Evolutionary conservation across 2,329 filamentous ascomycete species (phyloP).

Genomic region (Alternaria atra): DNA sequence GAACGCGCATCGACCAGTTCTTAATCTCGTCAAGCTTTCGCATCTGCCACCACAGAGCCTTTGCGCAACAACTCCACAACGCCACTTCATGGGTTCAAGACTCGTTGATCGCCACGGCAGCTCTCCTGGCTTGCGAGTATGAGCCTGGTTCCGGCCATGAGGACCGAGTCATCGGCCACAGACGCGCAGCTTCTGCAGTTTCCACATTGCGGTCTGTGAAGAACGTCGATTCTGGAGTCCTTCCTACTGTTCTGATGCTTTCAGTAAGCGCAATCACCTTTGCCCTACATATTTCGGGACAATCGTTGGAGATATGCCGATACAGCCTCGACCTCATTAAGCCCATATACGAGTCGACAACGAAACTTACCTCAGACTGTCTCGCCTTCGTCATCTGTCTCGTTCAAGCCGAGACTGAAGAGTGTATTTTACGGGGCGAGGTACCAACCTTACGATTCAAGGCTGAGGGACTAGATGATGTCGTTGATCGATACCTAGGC

Average conservation of each 20-base stretch:
- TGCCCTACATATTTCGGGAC: constrained; percentile 10
- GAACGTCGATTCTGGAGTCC: background rate
- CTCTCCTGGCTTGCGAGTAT: constrained; percentile 12
- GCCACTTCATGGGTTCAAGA: constrained; percentile 7
- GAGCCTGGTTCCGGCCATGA: background rate
- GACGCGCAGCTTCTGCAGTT: constrained; percentile 8
- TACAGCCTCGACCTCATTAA: constrained; percentile 10
- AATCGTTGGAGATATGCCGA: constrained; percentile 5
- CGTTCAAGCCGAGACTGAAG: constrained; percentile 5
- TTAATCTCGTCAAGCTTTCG: constrained; percentile 10
- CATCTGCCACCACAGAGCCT: constrained; percentile 11
- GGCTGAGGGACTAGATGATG: background rate
- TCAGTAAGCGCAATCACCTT: constrained; percentile 14
- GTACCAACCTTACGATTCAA: constrained; percentile 10
- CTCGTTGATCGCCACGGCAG: constrained; percentile 12
- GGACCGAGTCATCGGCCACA: constrained; percentile 7
- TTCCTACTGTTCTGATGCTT: constrained; percentile 5
- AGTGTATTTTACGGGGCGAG: constrained; percentile 8
- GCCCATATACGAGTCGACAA: constrained; percentile 1
- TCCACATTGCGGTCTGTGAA: constrained; percentile 9
- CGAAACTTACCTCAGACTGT: constrained; percentile 2
- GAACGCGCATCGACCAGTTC: constrained; percentile 13
- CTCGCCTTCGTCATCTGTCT: constrained; percentile 10
- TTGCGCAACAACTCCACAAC: constrained; percentile 11
- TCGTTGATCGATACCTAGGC: constrained; percentile 10